Conservation (phyloP, 2,329 filamentous ascomycete species). For the Plectosphaerella cucumerina region DNA sequence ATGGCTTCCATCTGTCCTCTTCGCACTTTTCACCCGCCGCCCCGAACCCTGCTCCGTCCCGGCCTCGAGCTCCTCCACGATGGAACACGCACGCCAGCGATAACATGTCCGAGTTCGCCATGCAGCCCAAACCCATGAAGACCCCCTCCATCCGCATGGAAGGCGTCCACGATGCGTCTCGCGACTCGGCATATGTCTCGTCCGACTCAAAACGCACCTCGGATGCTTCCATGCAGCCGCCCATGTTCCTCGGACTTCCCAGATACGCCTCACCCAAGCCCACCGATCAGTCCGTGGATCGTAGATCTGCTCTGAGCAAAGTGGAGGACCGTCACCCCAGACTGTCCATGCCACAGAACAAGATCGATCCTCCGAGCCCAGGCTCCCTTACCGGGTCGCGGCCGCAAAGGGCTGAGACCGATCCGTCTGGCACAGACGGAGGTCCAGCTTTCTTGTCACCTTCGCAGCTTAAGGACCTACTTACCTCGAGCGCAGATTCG, state of each 20-base stretch:
- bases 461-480: slow-evolving; percentile 50
- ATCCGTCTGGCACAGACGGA: slow-evolving; percentile 45
- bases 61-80: slow-evolving; percentile 39
- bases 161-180: slow-evolving; percentile 38
- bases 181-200: slow-evolving; percentile 52
- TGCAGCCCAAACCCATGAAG: slow-evolving; percentile 5
- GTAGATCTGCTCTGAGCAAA: slow-evolving; percentile 29
- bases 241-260: slow-evolving; percentile 35
- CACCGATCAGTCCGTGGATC: slow-evolving; percentile 26
- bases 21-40: slow-evolving; percentile 38
- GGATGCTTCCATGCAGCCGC: slow-evolving; percentile 38
- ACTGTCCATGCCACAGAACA: slow-evolving; percentile 48
- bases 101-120: slow-evolving; percentile 25
- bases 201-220: slow-evolving; percentile 51
- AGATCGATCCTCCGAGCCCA: slow-evolving; percentile 33
- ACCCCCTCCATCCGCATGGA: slow-evolving; percentile 30
- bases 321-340: slow-evolving; percentile 49
- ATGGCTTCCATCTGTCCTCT: slow-evolving; percentile 43
- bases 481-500: slow-evolving; percentile 36
- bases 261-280: slow-evolving; percentile 34
- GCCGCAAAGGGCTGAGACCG: slow-evolving; percentile 41
- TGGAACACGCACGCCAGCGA: slow-evolving; percentile 47
- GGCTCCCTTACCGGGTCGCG: slow-evolving; percentile 7
- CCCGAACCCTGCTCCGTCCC: slow-evolving; percentile 22
- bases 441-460: slow-evolving; percentile 49